These are phyloP conservation scores for Talaromyces sp. DNA, from an alignment of 2,329 filamentous ascomycete species.

Conservation along the genomic window DNA sequence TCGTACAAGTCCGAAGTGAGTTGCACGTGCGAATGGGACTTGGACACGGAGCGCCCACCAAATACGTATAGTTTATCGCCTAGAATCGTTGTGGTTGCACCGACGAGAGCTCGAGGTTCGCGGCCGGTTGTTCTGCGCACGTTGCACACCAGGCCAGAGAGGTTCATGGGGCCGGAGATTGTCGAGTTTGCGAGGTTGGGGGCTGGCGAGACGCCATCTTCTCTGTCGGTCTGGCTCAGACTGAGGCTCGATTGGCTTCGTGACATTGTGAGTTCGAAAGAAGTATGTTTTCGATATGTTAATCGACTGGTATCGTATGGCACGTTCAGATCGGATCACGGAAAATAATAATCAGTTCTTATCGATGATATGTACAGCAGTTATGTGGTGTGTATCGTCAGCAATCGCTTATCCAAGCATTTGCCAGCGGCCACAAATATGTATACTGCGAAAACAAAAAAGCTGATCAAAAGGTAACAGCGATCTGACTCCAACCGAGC, in stretches of 20 bases:
- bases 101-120: constrained; percentile 87
- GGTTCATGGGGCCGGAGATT: constrained; percentile 53
- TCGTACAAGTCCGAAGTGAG: constrained; percentile 92
- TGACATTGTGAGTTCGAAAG: constrained; percentile 20
- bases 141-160: constrained; percentile 68
- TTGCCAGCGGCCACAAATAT: background rate
- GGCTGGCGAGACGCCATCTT: constrained; percentile 28
- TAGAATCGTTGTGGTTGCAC: constrained; percentile 89
- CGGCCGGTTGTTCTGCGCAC: constrained; percentile 80
- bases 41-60: constrained; percentile 82
- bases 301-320: background rate
- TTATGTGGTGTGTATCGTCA: background rate
- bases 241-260: constrained; percentile 43
- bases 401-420: background rate
- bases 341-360: background rate
- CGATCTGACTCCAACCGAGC: background rate
- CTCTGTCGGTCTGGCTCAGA: constrained; percentile 37
- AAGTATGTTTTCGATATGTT: background rate
- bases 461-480: background rate
- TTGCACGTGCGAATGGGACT: constrained; percentile 76
- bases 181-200: constrained; percentile 31
- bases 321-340: background rate
- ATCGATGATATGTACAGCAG: background rate
- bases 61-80: constrained; percentile 98
- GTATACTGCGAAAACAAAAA: background rate